Percentiles rank a stretch among this genome's conserved stretches.
Evolutionary conservation across 1,284 basidiomycete species (phyloP).

Genomic region (Microstroma glucosiphilum): DNA sequence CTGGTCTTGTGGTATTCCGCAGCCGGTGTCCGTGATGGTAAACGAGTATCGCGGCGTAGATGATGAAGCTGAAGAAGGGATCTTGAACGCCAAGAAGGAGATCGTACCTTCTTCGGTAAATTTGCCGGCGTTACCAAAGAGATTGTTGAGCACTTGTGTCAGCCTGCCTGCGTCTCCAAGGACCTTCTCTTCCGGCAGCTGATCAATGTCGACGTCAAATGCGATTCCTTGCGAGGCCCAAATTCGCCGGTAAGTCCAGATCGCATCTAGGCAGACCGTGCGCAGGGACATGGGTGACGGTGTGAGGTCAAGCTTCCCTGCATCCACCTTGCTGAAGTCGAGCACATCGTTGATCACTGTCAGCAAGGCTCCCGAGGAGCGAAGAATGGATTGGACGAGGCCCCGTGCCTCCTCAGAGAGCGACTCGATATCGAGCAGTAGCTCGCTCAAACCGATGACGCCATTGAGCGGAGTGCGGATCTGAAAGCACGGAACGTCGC

Average conservation of each 20-base stretch:
- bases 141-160: constrained; percentile 51
- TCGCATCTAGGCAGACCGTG: constrained; percentile 43
- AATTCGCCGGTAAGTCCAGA: constrained; percentile 40
- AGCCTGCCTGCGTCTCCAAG: constrained; percentile 41
- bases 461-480: constrained; percentile 50
- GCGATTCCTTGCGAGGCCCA: constrained; percentile 46
- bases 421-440: constrained; percentile 13
- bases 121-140: constrained; percentile 51
- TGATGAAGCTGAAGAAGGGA: neutral
- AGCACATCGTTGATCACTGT: constrained; percentile 54
- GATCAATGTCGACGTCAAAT: constrained; percentile 34
- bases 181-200: constrained; percentile 30
- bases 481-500: neutral
- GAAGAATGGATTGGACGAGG: constrained; percentile 52
- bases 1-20: constrained; percentile 43
- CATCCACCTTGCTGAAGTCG: constrained; percentile 53
- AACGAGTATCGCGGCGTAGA: constrained; percentile 24
- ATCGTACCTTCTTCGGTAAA: constrained; percentile 44
- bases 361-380: constrained; percentile 53
- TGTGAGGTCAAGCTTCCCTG: constrained; percentile 52
- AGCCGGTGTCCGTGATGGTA: constrained; percentile 48
- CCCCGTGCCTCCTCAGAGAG: constrained; percentile 46
- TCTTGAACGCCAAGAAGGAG: constrained; percentile 12
- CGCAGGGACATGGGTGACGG: constrained; percentile 51
- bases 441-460: constrained; percentile 16